Evolutionary conservation across 164 flowering plant species (phyloP).

Genomic region (Liquidambar formosana): DNA sequence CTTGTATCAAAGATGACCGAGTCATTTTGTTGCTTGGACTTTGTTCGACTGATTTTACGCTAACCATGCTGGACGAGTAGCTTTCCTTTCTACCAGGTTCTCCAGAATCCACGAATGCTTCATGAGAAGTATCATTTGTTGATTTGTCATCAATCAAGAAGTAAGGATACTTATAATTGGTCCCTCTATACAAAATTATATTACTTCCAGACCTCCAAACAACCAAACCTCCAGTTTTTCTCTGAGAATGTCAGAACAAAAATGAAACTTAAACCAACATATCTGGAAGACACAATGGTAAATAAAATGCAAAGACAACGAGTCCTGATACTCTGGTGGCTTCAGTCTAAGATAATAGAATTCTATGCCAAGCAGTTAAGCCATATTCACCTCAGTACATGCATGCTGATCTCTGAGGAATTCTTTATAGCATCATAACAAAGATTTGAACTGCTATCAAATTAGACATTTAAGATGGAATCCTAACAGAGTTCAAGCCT

Average conservation of each 20-base stretch:
- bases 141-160: conserved; percentile 38
- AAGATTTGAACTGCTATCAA: not conserved
- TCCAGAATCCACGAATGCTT: conserved; percentile 19
- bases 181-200: conserved; percentile 81
- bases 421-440: not conserved
- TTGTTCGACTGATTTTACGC: conserved; percentile 19
- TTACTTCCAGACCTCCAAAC: conserved; percentile 92
- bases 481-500: not conserved
- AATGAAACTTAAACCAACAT: conserved; percentile 3
- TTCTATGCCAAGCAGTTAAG: not conserved
- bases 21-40: conserved; percentile 19
- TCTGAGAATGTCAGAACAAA: conserved; percentile 45
- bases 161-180: conserved; percentile 83
- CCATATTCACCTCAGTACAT: not conserved
- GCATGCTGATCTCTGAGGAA: not conserved
- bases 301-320: not conserved
- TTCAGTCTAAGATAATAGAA: not conserved
- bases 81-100: conserved; percentile 16
- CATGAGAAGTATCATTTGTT: conserved; percentile 23
- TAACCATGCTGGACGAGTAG: conserved; percentile 21
- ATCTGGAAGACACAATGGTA: not conserved
- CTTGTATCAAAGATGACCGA: conserved; percentile 46
- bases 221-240: conserved; percentile 92
- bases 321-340: not conserved
- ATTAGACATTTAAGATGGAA: not conserved